Conservation (phyloP, 257 asterid species). For the Plectranthus barbatus region DNA sequence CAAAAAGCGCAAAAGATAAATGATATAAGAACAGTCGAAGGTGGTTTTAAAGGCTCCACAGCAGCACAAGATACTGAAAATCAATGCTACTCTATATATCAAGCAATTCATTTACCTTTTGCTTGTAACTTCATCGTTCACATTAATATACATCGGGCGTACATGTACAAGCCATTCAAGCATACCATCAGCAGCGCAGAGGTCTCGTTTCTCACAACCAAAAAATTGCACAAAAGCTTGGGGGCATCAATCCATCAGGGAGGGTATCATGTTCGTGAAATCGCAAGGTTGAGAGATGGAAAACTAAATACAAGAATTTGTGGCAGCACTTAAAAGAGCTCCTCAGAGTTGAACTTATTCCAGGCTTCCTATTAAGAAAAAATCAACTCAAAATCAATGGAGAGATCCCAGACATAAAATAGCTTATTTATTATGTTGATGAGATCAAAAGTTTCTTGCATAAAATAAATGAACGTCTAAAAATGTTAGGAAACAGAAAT, state of each 20-base stretch:
- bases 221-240: conserved; percentile 17
- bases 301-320: conserved; percentile 20
- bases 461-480: background rate
- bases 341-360: conserved; percentile 99
- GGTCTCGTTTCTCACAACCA: conserved; percentile 26
- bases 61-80: conserved; percentile 30
- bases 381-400: conserved; percentile 14
- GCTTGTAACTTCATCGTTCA: conserved; percentile 22
- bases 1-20: conserved; percentile 13
- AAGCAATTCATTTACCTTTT: conserved; percentile 21
- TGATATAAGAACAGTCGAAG: conserved; percentile 17
- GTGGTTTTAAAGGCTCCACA: conserved; percentile 19
- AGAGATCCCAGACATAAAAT: background rate
- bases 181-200: conserved; percentile 21
- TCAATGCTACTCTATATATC: conserved; percentile 42
- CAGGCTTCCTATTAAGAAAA: conserved; percentile 73
- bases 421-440: background rate
- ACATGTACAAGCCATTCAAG: conserved; percentile 29
- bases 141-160: conserved; percentile 42
- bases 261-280: conserved; percentile 16
- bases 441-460: background rate
- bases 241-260: conserved; percentile 13
- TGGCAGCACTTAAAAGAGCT: conserved; percentile 64
- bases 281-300: conserved; percentile 9
- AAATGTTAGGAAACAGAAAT: background rate